phyloP scores from a whole-genome alignment of 1,284 basidiomycete species.

The Puccinia sorghi region DNA sequence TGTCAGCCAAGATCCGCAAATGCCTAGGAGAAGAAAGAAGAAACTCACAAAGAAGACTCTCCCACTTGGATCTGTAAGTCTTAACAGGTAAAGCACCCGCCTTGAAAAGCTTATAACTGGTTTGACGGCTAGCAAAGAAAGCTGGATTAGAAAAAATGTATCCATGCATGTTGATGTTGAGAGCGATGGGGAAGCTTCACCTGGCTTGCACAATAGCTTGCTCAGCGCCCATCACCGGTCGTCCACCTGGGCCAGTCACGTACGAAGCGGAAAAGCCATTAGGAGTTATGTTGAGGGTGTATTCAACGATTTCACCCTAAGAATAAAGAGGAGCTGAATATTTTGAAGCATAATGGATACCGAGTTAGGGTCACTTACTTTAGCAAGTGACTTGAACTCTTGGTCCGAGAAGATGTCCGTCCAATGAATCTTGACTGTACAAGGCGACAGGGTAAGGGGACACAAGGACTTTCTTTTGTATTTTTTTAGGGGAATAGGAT shows the following conservation, averaged over 20 bases:
- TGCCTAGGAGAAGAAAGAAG: neutral
- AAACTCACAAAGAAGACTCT: conserved; percentile 35
- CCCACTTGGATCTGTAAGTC: conserved; percentile 49
- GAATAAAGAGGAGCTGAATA: neutral
- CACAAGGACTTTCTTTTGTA: no score
- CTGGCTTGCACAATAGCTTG: conserved; percentile 49
- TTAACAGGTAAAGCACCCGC: conserved; percentile 48
- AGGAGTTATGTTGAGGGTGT: conserved; percentile 47
- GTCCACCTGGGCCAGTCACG: conserved; percentile 42
- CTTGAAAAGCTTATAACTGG: conserved; percentile 50
- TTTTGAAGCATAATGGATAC: neutral
- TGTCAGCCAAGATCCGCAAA: neutral
- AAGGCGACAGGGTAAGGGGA: no score
- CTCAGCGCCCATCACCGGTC: conserved; percentile 49
- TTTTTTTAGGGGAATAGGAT: neutral
- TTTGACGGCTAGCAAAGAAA: conserved; percentile 42
- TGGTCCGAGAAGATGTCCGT: conserved; percentile 49
- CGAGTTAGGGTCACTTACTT: conserved; percentile 7
- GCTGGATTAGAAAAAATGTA: neutral
- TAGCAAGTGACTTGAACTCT: conserved; percentile 49
- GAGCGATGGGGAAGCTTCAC: no score
- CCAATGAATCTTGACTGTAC: conserved; percentile 47
- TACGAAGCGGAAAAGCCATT: conserved; percentile 49
- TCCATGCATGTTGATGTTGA: no score
- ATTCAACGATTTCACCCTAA: conserved; percentile 48